These are phyloP conservation scores for Lactarius psammicola DNA, from an alignment of 768 basidiomycete genomes.

Conservation along the genomic window DNA sequence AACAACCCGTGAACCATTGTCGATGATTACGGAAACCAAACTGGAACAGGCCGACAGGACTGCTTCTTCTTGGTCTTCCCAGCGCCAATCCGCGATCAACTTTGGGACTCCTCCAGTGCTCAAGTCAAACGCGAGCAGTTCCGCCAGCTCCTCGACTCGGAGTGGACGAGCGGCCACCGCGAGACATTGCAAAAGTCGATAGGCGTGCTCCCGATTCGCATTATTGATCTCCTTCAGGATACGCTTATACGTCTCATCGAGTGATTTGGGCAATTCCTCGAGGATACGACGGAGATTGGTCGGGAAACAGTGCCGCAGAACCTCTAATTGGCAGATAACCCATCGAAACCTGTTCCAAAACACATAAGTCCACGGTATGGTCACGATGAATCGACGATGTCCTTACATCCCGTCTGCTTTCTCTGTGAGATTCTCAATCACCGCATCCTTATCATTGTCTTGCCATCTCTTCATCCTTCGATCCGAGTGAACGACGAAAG, in stretches of 20 bases:
- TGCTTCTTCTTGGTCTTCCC: background rate
- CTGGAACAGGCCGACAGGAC: background rate
- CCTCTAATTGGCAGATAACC: background rate
- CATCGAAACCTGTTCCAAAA: background rate
- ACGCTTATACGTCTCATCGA: background rate
- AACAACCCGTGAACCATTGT: background rate
- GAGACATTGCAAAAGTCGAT: background rate
- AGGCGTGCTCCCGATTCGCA: background rate
- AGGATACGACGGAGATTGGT: background rate
- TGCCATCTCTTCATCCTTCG: background rate
- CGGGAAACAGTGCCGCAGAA: background rate
- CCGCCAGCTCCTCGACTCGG: background rate
- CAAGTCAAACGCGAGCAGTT: background rate
- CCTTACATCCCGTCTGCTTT: background rate
- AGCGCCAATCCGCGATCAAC: background rate
- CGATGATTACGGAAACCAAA: background rate
- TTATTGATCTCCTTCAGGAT: background rate
- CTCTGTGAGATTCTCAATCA: background rate
- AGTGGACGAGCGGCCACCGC: background rate
- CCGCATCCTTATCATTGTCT: background rate
- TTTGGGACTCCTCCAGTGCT: background rate
- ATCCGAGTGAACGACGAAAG: background rate
- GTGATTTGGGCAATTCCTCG: background rate
- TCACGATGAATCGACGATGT: no score
- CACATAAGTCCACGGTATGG: background rate